Base-by-base conservation (phyloP, 768 basidiomycete genomes). In the Kwoniella mangroviensis region DNA sequence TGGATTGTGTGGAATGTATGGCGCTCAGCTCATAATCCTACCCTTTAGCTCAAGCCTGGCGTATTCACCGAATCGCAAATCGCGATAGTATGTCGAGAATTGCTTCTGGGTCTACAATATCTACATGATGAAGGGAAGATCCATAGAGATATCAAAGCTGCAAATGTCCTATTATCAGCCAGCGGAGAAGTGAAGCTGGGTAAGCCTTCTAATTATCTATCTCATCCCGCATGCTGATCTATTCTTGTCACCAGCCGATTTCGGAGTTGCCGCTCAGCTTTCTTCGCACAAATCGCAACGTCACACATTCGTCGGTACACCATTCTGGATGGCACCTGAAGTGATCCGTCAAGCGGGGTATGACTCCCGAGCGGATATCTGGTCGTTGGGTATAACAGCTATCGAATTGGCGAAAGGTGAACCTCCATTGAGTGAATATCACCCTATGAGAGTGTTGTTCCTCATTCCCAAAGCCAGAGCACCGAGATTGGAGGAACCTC, bases 381-480 rank as follows among this genome's bases (percentile, higher is more conserved):
- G 96, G 96, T 94, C 92, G 81, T 85, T 98, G 61, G 96, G 96
- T 22, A 99, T 99, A 82, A 98, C 96, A 1, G 94, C 94, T 64
- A 97, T 98, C 60, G 96, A 98, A 85, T 91, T 99, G 90, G 95
- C 96, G 2, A 93, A 92, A 76, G 97, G 97, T 54, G 94, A 98
- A 77, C 97, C 97, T 0, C 97, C 97, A 9, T 84, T 98, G 67
- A 92, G 93, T 4, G 96, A 98, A 82, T 96, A 98, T 82, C 97
- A 98, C 79, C 97, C 95, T 0, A 98, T 98, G 97, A 89, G 97
- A 34, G 96, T 99, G 1, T 87, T 99, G 64, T 98, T 98, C 86
- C 86, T 98, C 58, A 99, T 98, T 72, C 97, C 97, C 2, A 97
- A 98, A 84, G 94, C 95, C 19, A 93, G 93, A 73, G 90, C 97